A percentile compares a stretch with the other conserved stretches of the same genome.
These are phyloP conservation scores for Xylaria grammica DNA, from an alignment of 495 filamentous ascomycete genomes.

Conservation along the genomic window DNA sequence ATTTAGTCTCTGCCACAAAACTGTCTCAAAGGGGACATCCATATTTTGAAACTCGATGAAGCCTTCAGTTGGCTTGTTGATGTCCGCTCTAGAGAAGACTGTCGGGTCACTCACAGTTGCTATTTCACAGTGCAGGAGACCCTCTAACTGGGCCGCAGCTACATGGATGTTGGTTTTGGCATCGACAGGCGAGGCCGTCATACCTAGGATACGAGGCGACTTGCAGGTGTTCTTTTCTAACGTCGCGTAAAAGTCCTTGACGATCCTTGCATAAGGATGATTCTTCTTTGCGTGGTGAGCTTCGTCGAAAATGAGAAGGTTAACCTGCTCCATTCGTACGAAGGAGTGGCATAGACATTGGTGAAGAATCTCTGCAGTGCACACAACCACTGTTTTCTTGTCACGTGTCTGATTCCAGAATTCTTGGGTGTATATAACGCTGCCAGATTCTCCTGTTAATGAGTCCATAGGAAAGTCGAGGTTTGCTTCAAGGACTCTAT, in stretches of 20 bases:
- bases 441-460: conserved; percentile 70
- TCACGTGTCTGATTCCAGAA: conserved; percentile 72
- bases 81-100: conserved; percentile 59
- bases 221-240: conserved; percentile 38
- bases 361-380: conserved; percentile 86
- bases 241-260: conserved; percentile 79
- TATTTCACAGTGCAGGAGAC: conserved; percentile 77
- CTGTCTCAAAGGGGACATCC: conserved; percentile 62
- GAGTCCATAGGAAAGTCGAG: conserved; percentile 80
- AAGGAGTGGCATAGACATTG: conserved; percentile 81
- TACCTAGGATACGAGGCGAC: conserved; percentile 86
- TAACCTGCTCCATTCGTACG: conserved; percentile 82
- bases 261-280: conserved; percentile 89
- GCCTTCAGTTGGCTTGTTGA: conserved; percentile 29
- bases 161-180: conserved; percentile 70
- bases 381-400: conserved; percentile 87
- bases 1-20: conserved; percentile 63
- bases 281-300: conserved; percentile 96
- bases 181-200: conserved; percentile 98
- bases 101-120: conserved; percentile 75
- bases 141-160: conserved; percentile 80
- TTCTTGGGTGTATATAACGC: conserved; percentile 61
- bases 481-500: conserved; percentile 80
- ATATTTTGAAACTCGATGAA: conserved; percentile 62
- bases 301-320: conserved; percentile 93